Base-by-base conservation (phyloP, 2,329 filamentous ascomycete genomes). In the Chaetomiaceae sp. region DNA sequence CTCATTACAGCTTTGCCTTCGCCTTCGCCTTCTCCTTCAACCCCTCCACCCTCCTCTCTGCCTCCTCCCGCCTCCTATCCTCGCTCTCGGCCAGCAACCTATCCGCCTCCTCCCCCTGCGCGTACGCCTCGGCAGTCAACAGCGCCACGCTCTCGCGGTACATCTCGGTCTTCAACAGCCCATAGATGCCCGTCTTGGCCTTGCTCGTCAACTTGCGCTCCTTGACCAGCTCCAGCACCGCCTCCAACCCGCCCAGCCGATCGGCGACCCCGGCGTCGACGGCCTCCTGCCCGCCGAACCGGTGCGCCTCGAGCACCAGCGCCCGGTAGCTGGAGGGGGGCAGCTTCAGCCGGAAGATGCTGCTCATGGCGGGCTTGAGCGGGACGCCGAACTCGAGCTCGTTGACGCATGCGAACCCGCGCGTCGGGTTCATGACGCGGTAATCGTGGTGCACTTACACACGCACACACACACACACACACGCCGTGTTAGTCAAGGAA, bases 381-480 rank as follows among this genome's bases (percentile, higher is more conserved):
- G 85, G 81, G 1, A 85, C 85, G 47, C 89, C 88, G 57, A 94
- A 86, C 60, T 90, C 84, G 13, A 94, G 75, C 72, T 94, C 89
- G 69, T 92, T 92, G 60, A 94, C 73, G 69, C 89, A 92, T 34
- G 88, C 68, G 69, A 82, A 91, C n/a, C 89, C 89, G 18, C 79
- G 75, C 1, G 75, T 65, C 0, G 85, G 79, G 64, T 86, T 86
- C 73, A 89, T 87, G 60, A 94, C 76, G 25, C 89, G 81, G 73
- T 94, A 94, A 71, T 92, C 88, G 70, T 91, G 87, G 70, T 87
- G 82, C 80, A 90, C n/a, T n/a, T n/a, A n/a, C n/a, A n/a, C n/a
- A n/a, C n/a, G n/a, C n/a, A n/a, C n/a, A n/a, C n/a, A n/a, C n/a
- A n/a, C n/a, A n/a, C n/a, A n/a, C n/a, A n/a, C n/a, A n/a, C n/a